Evolutionary conservation across 2,329 filamentous ascomycete genomes (phyloP).

Genomic region (Paecilomyces dactylethromorphus): DNA sequence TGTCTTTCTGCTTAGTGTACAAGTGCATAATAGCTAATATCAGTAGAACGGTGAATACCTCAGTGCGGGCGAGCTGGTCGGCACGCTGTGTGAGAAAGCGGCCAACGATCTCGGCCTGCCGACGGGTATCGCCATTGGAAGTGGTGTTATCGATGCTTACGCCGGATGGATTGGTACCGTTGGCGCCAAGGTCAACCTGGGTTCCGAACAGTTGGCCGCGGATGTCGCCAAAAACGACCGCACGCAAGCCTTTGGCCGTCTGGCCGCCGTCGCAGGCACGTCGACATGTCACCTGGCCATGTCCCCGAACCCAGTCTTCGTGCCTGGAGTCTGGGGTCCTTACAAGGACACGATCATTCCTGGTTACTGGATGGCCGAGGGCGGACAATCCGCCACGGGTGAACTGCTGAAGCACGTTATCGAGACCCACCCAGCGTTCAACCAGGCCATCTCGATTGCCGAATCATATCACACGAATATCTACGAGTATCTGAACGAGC

Average conservation of each 20-base stretch:
- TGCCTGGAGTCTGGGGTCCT: constrained; percentile 92
- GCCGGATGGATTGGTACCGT: constrained; percentile 98
- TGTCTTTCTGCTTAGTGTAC: not conserved
- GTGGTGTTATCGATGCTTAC: constrained; percentile 96
- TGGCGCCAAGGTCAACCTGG: constrained; percentile 84
- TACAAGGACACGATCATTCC: constrained; percentile 92
- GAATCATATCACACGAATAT: constrained; percentile 81
- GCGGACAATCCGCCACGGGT: constrained; percentile 91
- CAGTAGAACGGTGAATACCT: constrained; percentile 82
- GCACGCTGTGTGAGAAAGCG: constrained; percentile 75
- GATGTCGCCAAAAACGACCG: constrained; percentile 71
- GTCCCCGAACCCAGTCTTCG: constrained; percentile 88
- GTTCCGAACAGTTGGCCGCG: constrained; percentile 59
- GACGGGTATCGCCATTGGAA: constrained; percentile 83
- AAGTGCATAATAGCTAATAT: not conserved
- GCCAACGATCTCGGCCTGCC: constrained; percentile 77
- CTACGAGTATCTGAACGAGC: constrained; percentile 89
- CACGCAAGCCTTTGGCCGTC: constrained; percentile 83
- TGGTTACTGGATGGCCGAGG: constrained; percentile 93
- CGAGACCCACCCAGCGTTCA: constrained; percentile 88
- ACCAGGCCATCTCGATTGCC: constrained; percentile 70
- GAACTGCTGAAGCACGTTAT: constrained; percentile 91
- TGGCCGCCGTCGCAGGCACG: constrained; percentile 91
- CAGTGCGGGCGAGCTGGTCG: constrained; percentile 87
- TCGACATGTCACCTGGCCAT: constrained; percentile 97